These are phyloP conservation scores for Colletotrichum simmondsii DNA, from an alignment of 2,329 filamentous ascomycete species.

Conservation along the genomic window DNA sequence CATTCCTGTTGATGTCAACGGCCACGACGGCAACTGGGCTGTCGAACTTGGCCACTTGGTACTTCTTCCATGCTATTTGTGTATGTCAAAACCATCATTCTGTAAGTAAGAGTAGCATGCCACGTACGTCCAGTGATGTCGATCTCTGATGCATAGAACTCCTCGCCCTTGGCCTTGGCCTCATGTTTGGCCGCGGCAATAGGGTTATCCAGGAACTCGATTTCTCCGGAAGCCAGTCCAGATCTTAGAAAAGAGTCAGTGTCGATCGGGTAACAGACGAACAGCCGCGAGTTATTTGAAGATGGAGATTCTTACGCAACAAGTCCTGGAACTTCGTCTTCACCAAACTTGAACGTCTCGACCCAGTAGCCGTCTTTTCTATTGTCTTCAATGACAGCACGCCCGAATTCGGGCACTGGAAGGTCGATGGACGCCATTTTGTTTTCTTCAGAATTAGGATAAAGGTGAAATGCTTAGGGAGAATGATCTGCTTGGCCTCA, in stretches of 20 bases:
- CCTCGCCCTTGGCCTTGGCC: not conserved
- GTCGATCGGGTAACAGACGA: not conserved
- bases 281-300: too few relatives aligned
- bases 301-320: not conserved
- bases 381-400: not conserved
- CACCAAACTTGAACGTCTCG: not conserved
- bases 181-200: not conserved
- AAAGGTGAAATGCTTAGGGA: too few relatives aligned
- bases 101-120: not conserved
- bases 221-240: not conserved
- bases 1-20: constrained; percentile 1
- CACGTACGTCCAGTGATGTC: not conserved
- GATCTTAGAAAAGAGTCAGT: not conserved
- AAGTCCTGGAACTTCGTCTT: not conserved
- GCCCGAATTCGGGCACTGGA: not conserved
- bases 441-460: too few relatives aligned
- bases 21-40: not conserved
- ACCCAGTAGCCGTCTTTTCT: not conserved
- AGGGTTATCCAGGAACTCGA: not conserved
- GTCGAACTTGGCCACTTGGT: not conserved
- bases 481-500: too few relatives aligned
- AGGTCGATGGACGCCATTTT: not conserved
- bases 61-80: not conserved
- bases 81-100: not conserved
- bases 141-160: not conserved